A percentile compares a stretch with the other conserved stretches of the same genome.
phyloP scores from a whole-genome alignment of 805 yeast genomes.

The Wickerhamomyces tratensis region DNA sequence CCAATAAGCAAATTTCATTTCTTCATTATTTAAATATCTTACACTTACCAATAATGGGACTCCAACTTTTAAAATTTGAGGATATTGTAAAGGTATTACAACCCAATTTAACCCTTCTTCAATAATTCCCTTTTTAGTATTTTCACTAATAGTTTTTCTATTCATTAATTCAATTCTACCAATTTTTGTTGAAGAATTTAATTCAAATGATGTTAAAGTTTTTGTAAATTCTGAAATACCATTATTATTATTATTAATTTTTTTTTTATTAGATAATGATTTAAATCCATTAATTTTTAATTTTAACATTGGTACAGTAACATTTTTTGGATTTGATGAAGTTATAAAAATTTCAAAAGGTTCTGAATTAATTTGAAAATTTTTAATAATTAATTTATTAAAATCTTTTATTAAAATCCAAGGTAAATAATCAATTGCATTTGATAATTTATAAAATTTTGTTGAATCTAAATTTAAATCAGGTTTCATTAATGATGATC shows the following conservation, averaged over 20 bases:
- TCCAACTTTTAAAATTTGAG: neutral
- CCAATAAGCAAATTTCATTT: slow-evolving; percentile 13
- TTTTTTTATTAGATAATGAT: slow-evolving; percentile 6
- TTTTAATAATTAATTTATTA: too few relatives aligned
- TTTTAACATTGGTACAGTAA: slow-evolving; percentile 11
- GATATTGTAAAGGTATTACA: slow-evolving; percentile 16
- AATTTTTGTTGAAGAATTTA: slow-evolving; percentile 17
- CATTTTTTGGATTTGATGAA: neutral
- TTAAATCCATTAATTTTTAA: slow-evolving; percentile 5
- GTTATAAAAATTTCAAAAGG: slow-evolving; percentile 7
- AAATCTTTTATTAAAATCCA: neutral
- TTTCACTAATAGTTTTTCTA: slow-evolving; percentile 7
- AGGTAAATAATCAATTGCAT: slow-evolving; percentile 17
- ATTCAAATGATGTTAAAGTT: slow-evolving; percentile 20
- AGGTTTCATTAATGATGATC: slow-evolving; percentile 18
- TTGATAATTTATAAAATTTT: slow-evolving; percentile 18
- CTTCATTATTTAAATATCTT: slow-evolving; percentile 3
- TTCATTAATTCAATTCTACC: slow-evolving; percentile 22
- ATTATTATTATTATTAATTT: too few relatives aligned
- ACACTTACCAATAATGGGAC: slow-evolving; percentile 17
- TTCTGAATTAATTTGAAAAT: neutral
- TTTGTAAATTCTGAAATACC: slow-evolving; percentile 2
- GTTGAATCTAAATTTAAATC: slow-evolving; percentile 14
- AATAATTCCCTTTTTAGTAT: slow-evolving; percentile 3
- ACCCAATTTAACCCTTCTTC: slow-evolving; percentile 21